Conservation (phyloP, 129 eudicot genomes). For the Silybum marianum region DNA sequence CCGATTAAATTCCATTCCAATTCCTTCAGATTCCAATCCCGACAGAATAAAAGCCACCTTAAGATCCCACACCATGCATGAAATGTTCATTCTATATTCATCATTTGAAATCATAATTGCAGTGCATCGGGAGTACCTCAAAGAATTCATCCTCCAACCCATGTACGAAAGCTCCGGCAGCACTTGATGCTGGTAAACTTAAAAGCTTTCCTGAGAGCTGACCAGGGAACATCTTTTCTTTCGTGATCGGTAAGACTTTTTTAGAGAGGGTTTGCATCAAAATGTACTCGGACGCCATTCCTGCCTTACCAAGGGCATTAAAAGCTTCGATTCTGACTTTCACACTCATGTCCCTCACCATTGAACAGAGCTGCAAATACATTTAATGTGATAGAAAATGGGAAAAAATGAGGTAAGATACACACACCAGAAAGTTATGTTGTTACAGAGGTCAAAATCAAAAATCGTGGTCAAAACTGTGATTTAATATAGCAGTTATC, state of each 20-base stretch:
- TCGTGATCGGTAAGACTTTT: slow-evolving; percentile 40
- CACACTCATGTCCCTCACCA: slow-evolving; percentile 86
- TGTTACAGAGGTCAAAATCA: neutral
- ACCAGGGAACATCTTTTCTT: slow-evolving; percentile 46
- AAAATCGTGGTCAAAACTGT: neutral
- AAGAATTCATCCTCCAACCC: slow-evolving; percentile 89
- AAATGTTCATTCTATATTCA: neutral
- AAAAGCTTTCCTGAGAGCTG: slow-evolving; percentile 38
- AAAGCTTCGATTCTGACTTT: slow-evolving; percentile 70
- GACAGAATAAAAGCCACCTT: neutral
- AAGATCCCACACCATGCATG: neutral
- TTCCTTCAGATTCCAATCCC: neutral
- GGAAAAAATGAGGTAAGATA: neutral
- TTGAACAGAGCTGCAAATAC: slow-evolving; percentile 68
- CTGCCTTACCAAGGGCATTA: slow-evolving; percentile 59
- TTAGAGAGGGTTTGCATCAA: slow-evolving; percentile 70
- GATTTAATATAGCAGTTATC: neutral
- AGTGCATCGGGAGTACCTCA: slow-evolving; percentile 48
- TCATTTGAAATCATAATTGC: neutral
- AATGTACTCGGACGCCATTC: slow-evolving; percentile 56
- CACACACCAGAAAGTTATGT: slow-evolving; percentile 18
- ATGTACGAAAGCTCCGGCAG: slow-evolving; percentile 80
- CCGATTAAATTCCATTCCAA: neutral
- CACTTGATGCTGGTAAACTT: slow-evolving; percentile 49
- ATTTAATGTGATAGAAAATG: neutral